Evolutionary conservation across 192 early-diverging fungal genomes (phyloP), one percentile per base, ranked within the genome.

Genomic region (Podila epigama): DNA sequence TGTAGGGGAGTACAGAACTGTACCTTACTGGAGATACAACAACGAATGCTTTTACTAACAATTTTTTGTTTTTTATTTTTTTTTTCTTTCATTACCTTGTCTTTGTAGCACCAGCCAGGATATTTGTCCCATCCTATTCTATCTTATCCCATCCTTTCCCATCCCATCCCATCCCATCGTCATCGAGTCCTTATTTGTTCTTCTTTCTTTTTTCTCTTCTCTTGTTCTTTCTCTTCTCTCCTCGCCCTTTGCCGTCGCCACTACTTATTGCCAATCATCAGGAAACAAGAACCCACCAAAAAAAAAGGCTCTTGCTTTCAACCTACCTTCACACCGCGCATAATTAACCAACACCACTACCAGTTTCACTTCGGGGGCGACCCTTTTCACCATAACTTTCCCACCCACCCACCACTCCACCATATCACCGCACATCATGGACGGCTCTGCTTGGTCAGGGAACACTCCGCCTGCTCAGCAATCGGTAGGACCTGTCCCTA

Each of bases 401-500:
- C 36, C 63, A 18, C 51, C 58, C 28, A 22, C 32, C 35, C 35
- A 48, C 64, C 31, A 55, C 22, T 34, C 51, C 58, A 61, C 25
- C 51, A 36, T 57, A 32, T 28, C 60, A n/a, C 40, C 60, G 2
- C 37, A 58, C 63, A 63, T 75, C 65, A 75, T 75, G 71, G 71
- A 75, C 31, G 41, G 65, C 53, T 51, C 71, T 20, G 31, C 71
- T 50, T 75, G 71, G 71, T 44, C 71, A 53, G 63, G 63, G 29
- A 75, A 51, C 53, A 58, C 33, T 51, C 29, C 71, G 12, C 16
- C 56, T 10, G 65, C 71, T 18, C 71, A 72, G 9, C 69, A 66
- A 20, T 36, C 63, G 15, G 63, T 75, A 34, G 70, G 70, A 13
- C 70, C 70, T 4, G 65, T 72, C 28, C 63, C 70, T 12, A 67